Conservation (phyloP, 2,329 filamentous ascomycete genomes). For the Aciculosporium take region DNA sequence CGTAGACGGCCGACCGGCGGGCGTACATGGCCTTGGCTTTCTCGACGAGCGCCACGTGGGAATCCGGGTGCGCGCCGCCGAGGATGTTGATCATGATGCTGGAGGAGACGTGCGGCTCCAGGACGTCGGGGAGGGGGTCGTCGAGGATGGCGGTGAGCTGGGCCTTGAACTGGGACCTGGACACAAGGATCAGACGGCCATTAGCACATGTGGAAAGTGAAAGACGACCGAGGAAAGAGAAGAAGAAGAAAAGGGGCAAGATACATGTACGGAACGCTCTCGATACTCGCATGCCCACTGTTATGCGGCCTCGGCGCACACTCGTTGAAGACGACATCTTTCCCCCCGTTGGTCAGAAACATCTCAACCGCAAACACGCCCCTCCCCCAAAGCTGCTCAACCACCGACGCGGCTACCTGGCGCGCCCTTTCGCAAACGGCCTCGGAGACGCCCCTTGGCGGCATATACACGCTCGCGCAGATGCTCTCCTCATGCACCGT, state of each 20-base stretch:
- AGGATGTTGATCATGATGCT: conserved; percentile 74
- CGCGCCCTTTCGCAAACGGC: conserved; percentile 52
- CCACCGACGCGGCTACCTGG: conserved; percentile 63
- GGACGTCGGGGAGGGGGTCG: conserved; percentile 37
- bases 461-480: conserved; percentile 82
- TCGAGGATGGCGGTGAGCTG: conserved; percentile 76
- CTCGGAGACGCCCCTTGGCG: conserved; percentile 55
- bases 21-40: conserved; percentile 29
- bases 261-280: conserved; percentile 61
- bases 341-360: conserved; percentile 68
- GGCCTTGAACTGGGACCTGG: conserved; percentile 70
- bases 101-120: conserved; percentile 44
- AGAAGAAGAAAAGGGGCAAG: not conserved
- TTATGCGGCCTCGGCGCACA: conserved; percentile 65
- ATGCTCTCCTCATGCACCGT: conserved; percentile 92
- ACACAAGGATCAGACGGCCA: too few relatives aligned
- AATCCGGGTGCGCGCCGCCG: conserved; percentile 50
- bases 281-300: conserved; percentile 90
- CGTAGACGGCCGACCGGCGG: conserved; percentile 34
- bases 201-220: not conserved
- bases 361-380: conserved; percentile 95
- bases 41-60: conserved; percentile 40
- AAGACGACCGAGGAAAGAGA: too few relatives aligned
- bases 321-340: conserved; percentile 11
- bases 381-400: conserved; percentile 68